Base-by-base conservation (phyloP, 2,329 filamentous ascomycete genomes). In the Xylaria hypoxylon region DNA sequence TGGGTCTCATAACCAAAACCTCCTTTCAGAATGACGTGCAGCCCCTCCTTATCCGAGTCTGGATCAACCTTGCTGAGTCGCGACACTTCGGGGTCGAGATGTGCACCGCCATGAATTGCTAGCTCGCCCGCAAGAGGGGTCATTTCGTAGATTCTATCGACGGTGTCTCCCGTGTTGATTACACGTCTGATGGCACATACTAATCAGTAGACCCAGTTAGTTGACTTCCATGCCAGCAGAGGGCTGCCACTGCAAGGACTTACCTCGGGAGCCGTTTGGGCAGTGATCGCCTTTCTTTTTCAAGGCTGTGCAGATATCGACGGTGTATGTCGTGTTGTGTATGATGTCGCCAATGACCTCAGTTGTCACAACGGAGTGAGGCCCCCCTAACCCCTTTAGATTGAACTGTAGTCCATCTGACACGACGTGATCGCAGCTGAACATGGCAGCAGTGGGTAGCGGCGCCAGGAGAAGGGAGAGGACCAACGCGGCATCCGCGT, bases 81-180 rank as follows among this genome's bases (percentile, higher is more conserved):
- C 65, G 87, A 89, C 65, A 87, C 85, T 67, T 89, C 86, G 68
- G 88, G 87, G 68, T 95, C 89, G 59, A 95, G 83, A 48, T 81
- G 76, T 13, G 81, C 79, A 15, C 89, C 89, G 67, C 88, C 86
- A 82, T 80, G 35, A 87, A 81, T 48, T 83, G 79, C 38, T 28
- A 93, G 88, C 15, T 90, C 86, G 28, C 93, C 93, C 1, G 92
- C 92, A 68, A 97, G 91, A 8, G 92, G 87, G 58, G 91, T 89
- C 1, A 91, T 87, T 40, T 86, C 81, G 48, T 82, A 79, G 31
- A 89, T 82, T 13, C 76, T 77, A 59, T 86, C 84, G 53, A 83
- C 82, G 26, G 81, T 80, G 5, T 81, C 75, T 38, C 84, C 79
- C 55, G 81, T 74, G 45, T 83, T 80, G 70, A 88, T 84, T 42